A percentile compares a stretch with the other conserved stretches of the same genome.
phyloP scores from a whole-genome alignment of 805 yeast species.

The Crinitomyces ghanaensis region DNA sequence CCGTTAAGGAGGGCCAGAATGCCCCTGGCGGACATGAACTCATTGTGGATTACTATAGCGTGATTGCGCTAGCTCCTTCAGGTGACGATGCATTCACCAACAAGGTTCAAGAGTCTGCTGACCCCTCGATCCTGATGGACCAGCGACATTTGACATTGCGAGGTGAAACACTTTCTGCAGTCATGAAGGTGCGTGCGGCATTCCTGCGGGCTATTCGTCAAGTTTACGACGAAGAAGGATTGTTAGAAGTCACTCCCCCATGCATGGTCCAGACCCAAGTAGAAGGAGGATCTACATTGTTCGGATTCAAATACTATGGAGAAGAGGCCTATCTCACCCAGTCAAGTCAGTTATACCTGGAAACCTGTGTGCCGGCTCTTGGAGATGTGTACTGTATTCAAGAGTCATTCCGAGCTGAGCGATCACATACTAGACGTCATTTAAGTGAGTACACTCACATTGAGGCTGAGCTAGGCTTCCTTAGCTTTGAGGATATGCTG shows the following conservation, averaged over 20 bases:
- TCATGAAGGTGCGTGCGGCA: constrained; percentile 88
- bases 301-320: constrained; percentile 88
- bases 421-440: constrained; percentile 97
- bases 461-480: constrained; percentile 86
- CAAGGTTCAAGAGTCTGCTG: constrained; percentile 87
- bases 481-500: constrained; percentile 77
- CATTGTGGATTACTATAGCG: constrained; percentile 77
- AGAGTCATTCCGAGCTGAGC: constrained; percentile 98
- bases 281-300: constrained; percentile 96
- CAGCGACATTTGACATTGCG: constrained; percentile 93
- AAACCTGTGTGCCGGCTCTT: constrained; percentile 88
- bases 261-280: constrained; percentile 99
- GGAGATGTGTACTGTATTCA: constrained; percentile 97
- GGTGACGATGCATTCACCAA: constrained; percentile 94
- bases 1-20: constrained; percentile 88
- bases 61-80: constrained; percentile 87
- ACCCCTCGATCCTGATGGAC: constrained; percentile 84
- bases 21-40: constrained; percentile 98
- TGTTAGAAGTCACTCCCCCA: constrained; percentile 94
- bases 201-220: constrained; percentile 64
- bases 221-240: constrained; percentile 59
- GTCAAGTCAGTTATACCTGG: constrained; percentile 92
- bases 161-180: constrained; percentile 88
- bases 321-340: constrained; percentile 95
- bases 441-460: constrained; percentile 93